phyloP scores from a whole-genome alignment of 176 grass and related monocot genomes.

The Alopecurus myosuroides region DNA sequence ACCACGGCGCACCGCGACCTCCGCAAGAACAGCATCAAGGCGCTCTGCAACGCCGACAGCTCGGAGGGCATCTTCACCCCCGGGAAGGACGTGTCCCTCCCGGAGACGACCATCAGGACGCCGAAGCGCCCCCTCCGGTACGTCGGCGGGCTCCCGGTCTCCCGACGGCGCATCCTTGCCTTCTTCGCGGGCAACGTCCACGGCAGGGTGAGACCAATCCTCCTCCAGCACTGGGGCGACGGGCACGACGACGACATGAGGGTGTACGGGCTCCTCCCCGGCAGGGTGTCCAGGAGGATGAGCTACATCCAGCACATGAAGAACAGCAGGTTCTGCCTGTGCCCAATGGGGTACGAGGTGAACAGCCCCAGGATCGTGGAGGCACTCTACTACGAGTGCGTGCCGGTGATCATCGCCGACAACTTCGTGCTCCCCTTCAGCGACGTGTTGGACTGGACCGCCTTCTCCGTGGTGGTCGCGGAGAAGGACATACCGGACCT shows the following conservation, averaged over 20 bases:
- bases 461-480: conserved; percentile 68
- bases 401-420: conserved; percentile 87
- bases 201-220: conserved; percentile 57
- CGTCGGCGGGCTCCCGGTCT: conserved; percentile 51
- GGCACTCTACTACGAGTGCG: conserved; percentile 82
- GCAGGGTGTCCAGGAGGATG: conserved; percentile 57
- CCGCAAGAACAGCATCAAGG: conserved; percentile 60
- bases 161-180: conserved; percentile 60
- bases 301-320: conserved; percentile 89
- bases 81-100: conserved; percentile 70
- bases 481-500: conserved; percentile 88
- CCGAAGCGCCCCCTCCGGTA: conserved; percentile 53
- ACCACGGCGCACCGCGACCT: conserved; percentile 57
- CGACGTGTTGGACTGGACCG: conserved; percentile 67
- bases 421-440: conserved; percentile 79
- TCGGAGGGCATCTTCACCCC: conserved; percentile 75
- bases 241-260: conserved; percentile 54
- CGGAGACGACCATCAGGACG: conserved; percentile 64
- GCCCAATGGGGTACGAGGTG: conserved; percentile 90
- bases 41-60: conserved; percentile 78
- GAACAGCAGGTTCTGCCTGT: conserved; percentile 77
- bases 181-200: conserved; percentile 85
- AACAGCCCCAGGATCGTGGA: conserved; percentile 89
- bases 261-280: conserved; percentile 62
- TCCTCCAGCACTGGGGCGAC: conserved; percentile 55